A percentile compares a stretch with the other conserved stretches of the same genome.
Conservation (phyloP, 192 early-diverging fungal species). For the Coemansia furcata region DNA sequence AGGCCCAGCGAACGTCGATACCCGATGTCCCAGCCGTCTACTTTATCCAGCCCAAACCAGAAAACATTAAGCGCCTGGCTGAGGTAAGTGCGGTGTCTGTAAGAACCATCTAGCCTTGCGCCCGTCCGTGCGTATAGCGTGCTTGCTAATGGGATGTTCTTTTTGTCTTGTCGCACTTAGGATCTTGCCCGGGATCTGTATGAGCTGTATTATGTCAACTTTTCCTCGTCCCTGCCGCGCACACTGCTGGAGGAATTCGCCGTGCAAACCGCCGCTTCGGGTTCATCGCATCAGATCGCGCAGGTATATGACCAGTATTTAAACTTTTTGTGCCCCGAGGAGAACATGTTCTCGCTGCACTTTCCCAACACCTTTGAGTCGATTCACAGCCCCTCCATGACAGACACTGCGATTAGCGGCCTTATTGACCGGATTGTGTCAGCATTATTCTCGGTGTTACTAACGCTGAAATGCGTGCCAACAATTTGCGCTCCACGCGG, state of each 20-base stretch:
- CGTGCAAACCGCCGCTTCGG: slow-evolving; percentile 68
- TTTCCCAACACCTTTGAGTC: slow-evolving; percentile 74
- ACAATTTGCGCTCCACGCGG: slow-evolving; percentile 88
- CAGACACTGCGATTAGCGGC: slow-evolving; percentile 79
- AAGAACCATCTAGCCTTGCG: background rate
- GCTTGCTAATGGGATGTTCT: slow-evolving; percentile 19
- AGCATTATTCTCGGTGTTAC: slow-evolving; percentile 85
- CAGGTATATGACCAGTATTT: slow-evolving; percentile 98
- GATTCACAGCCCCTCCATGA: slow-evolving; percentile 79
- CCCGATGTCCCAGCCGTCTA: slow-evolving; percentile 97
- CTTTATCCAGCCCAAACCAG: slow-evolving; percentile 86
- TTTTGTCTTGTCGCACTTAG: background rate
- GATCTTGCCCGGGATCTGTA: slow-evolving; percentile 89
- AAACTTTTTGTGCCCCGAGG: slow-evolving; percentile 90
- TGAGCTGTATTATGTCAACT: slow-evolving; percentile 96
- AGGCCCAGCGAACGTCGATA: slow-evolving; percentile 80
- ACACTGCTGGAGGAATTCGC: slow-evolving; percentile 93
- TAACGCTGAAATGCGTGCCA: slow-evolving; percentile 86
- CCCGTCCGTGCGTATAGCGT: background rate
- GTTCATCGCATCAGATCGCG: slow-evolving; percentile 75
- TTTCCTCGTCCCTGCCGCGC: slow-evolving; percentile 82
- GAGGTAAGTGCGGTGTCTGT: slow-evolving; percentile 60
- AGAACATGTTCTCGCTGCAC: slow-evolving; percentile 89
- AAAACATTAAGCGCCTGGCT: slow-evolving; percentile 76
- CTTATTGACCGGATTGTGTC: slow-evolving; percentile 77